phyloP scores from a whole-genome alignment of 192 early-diverging fungal species.

The Coemansia sp. region DNA sequence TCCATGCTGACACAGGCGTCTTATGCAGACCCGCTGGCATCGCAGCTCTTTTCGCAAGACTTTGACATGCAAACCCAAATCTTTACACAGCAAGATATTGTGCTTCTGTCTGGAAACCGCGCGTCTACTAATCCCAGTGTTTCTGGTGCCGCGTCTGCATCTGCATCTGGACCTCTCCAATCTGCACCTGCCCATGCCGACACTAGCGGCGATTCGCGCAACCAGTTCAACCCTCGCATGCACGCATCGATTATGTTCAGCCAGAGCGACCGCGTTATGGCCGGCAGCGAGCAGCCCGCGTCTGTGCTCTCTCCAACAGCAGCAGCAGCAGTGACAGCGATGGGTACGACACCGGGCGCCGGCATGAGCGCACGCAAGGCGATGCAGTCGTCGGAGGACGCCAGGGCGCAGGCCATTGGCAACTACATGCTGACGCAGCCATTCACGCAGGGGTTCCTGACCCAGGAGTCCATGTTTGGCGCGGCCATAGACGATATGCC shows the following conservation, averaged over 20 bases:
- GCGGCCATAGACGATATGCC: constrained; percentile 5
- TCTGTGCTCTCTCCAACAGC: not conserved
- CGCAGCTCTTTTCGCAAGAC: constrained; percentile 45
- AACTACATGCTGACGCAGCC: constrained; percentile 21
- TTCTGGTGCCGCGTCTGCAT: no score
- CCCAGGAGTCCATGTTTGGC: constrained; percentile 28
- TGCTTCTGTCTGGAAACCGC: constrained; percentile 23
- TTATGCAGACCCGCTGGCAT: constrained; percentile 26
- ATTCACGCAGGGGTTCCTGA: constrained; percentile 32
- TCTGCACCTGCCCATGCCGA: not conserved
- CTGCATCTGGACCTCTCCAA: no score
- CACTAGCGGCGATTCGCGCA: constrained; percentile 1
- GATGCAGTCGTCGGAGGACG: not conserved
- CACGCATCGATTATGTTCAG: constrained; percentile 53
- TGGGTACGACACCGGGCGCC: not conserved
- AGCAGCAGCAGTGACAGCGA: not conserved
- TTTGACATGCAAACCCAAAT: constrained; percentile 35
- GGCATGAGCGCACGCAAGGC: not conserved
- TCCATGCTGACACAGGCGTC: constrained; percentile 36
- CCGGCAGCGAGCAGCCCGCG: constrained; percentile 2
- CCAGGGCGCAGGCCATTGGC: constrained; percentile 1
- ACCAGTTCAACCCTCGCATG: constrained; percentile 45
- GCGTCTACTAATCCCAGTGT: not conserved
- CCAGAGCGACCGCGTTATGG: constrained; percentile 46
- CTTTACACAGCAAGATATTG: constrained; percentile 47